A percentile compares a stretch with the other conserved stretches of the same genome.
Conservation (phyloP, 495 filamentous ascomycete genomes). For the Penicillium coffeae region DNA sequence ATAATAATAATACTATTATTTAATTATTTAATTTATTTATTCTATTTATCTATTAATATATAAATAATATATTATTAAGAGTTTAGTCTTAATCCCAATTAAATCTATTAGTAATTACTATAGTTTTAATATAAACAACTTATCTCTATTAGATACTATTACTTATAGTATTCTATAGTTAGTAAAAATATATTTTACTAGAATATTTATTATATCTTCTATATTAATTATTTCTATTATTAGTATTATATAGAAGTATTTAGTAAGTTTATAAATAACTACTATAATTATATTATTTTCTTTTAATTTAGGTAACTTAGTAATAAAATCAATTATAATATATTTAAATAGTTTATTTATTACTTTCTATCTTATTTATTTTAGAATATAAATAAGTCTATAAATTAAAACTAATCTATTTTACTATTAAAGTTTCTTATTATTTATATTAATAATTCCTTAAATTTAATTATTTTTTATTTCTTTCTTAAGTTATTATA, state of each 20-base stretch:
- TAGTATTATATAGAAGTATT: not conserved
- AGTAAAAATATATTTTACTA: not conserved
- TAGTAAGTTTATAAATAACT: not conserved
- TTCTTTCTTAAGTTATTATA: not conserved
- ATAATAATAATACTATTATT: constrained; percentile 7
- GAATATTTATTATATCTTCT: not conserved
- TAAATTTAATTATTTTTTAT: not conserved
- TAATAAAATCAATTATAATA: not conserved
- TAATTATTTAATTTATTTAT: constrained; percentile 5
- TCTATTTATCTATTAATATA: constrained; percentile 10
- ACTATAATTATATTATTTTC: not conserved
- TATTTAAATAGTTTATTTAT: not conserved
- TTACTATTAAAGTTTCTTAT: not conserved
- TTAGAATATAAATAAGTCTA: not conserved
- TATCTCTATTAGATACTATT: constrained; percentile 1
- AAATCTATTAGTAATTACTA: constrained; percentile 2
- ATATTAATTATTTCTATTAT: not conserved
- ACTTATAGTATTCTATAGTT: not conserved
- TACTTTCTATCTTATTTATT: not conserved
- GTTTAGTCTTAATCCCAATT: constrained; percentile 4
- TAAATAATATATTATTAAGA: constrained; percentile 4
- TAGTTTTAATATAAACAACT: constrained; percentile 1
- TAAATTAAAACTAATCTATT: not conserved
- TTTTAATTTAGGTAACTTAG: not conserved
- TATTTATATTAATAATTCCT: not conserved